A percentile compares a stretch with the other conserved stretches of the same genome.
Evolutionary conservation across 176 grass and related monocot species (phyloP).

Genomic region (Oryza punctata): DNA sequence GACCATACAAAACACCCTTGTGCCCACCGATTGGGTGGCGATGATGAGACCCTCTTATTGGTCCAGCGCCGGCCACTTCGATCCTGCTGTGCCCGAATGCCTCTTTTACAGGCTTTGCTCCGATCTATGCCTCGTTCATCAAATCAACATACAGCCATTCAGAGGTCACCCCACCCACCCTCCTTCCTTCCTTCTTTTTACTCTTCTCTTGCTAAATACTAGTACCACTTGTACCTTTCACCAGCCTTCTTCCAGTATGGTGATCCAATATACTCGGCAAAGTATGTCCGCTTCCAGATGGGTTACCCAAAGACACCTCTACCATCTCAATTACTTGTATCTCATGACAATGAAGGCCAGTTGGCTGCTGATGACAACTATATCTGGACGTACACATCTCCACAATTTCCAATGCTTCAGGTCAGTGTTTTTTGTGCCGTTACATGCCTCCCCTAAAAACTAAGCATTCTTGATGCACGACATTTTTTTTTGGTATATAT

Average conservation of each 20-base stretch:
- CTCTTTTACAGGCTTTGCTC: slow-evolving; percentile 46
- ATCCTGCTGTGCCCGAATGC: slow-evolving; percentile 45
- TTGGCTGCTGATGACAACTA: slow-evolving; percentile 43
- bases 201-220: not conserved
- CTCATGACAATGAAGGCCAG: slow-evolving; percentile 42
- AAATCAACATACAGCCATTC: slow-evolving; percentile 72
- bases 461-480: not conserved
- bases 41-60: slow-evolving; percentile 50
- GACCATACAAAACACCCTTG: slow-evolving; percentile 63
- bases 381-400: slow-evolving; percentile 67
- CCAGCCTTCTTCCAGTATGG: slow-evolving; percentile 62
- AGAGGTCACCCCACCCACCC: slow-evolving; percentile 36
- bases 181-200: not conserved
- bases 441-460: not conserved
- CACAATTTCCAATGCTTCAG: slow-evolving; percentile 71
- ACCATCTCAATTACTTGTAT: slow-evolving; percentile 17
- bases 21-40: slow-evolving; percentile 22
- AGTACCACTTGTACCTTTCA: not conserved
- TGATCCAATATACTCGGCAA: slow-evolving; percentile 64
- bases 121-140: slow-evolving; percentile 51
- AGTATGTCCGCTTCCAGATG: slow-evolving; percentile 54
- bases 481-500: not conserved
- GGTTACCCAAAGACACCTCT: slow-evolving; percentile 49
- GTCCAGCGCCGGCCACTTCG: slow-evolving; percentile 59
- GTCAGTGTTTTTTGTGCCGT: slow-evolving; percentile 23